phyloP scores from a whole-genome alignment of 2,329 filamentous ascomycete species.

The Colletotrichum siamense region DNA sequence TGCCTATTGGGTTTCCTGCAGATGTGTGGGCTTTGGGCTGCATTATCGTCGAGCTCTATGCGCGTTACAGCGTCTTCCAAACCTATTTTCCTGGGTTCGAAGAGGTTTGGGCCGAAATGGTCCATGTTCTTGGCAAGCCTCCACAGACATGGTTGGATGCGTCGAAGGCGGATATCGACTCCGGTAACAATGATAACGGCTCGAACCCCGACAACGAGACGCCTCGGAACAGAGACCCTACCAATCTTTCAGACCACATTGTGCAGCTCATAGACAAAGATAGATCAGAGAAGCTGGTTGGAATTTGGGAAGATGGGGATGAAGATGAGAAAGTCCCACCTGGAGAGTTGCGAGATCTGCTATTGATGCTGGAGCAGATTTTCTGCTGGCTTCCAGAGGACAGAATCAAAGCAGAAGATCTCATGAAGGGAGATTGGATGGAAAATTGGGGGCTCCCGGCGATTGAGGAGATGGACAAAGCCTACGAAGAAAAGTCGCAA shows the following conservation, averaged over 20 bases:
- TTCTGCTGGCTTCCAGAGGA: not conserved
- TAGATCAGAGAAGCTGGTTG: not conserved
- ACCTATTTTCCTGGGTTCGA: not conserved
- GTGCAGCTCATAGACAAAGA: not conserved
- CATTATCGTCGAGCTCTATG: accelerated
- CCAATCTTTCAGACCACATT: not conserved
- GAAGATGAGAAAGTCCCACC: not conserved
- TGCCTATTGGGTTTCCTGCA: not conserved
- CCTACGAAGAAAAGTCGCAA: not conserved
- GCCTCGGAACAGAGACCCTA: not conserved
- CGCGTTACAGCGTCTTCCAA: not conserved
- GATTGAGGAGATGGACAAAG: not conserved
- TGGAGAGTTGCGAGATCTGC: not conserved
- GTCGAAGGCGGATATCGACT: not conserved
- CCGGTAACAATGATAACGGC: not conserved
- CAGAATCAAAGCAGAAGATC: not conserved
- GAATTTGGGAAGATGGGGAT: not conserved
- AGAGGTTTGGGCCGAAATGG: not conserved
- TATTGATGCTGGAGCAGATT: accelerated
- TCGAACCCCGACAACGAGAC: not conserved
- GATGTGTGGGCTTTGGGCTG: not conserved
- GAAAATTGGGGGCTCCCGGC: not conserved
- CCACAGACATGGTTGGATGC: not conserved
- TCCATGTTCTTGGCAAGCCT: not conserved
- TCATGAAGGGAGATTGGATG: not conserved